Base-by-base conservation (phyloP, 2,329 filamentous ascomycete species). In the Diaporthe citrichinensis region DNA sequence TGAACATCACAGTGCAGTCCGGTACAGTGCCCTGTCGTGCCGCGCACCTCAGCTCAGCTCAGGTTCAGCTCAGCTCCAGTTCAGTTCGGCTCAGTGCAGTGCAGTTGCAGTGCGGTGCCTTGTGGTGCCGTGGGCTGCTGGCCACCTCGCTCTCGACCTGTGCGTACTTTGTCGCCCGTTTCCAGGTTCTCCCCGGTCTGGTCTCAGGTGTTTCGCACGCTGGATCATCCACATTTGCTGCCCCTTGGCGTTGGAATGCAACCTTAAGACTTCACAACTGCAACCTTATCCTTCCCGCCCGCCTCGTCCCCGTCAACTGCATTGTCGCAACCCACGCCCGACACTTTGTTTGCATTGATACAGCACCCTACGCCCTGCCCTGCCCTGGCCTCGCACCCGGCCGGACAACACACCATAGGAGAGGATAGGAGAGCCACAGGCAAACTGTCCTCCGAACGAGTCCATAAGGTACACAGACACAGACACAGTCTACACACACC, bases 231-330 rank as follows among this genome's bases (percentile, higher is more conserved):
- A 68, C 36, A 53, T 75, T 74, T 68, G 73, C 72, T 49, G 46
- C 34, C 61, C 75, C 76, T 72, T 75, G 76, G 73, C 53, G 53
- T 53, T 67, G 73, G 72, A 71, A 67, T 67, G 72, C 72, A 68
- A 76, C 74, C 72, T 73, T 72, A 73, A 74, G 65, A 76, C 65
- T 74, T 61, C 74, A 69, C 49, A 67, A 68, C 72, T 76, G 72
- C 72, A 76, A 76, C 74, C 74, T 76, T 74, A 76, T 67, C 72
- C 74, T 71, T 76, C 71, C 59, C 46, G 46, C 39, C 71, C 62
- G 72, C 36, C 74, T 59, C 62, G 36, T 53, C 39, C 71, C 55
- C 61, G 69, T 67, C 74, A 49, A 75, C 69, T 69, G 61, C 53
- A 71, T 71, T 74, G 71, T 75, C 44, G 39, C 57, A 44, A 31